These are phyloP conservation scores for Saccharomyces hybrid DNA, from an alignment of 1,139 yeast genomes.

Conservation along the genomic window DNA sequence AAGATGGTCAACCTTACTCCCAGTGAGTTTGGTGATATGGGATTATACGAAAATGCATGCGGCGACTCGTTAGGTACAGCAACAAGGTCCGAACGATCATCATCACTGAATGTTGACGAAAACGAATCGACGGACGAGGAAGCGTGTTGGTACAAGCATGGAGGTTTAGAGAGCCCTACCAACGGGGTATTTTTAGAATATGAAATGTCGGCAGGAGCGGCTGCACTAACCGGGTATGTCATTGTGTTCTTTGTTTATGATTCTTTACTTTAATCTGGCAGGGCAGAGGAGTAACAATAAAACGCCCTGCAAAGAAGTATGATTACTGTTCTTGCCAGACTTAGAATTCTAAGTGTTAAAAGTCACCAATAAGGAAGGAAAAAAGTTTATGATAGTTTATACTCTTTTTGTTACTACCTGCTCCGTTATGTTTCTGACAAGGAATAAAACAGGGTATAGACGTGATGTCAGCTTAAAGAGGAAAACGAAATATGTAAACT, in stretches of 20 bases:
- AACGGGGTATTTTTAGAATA: not conserved
- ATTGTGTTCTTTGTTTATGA: not conserved
- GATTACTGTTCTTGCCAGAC: not conserved
- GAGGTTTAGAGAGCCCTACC: not conserved
- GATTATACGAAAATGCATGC: constrained; percentile 79
- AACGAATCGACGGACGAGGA: constrained; percentile 1
- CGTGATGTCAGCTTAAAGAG: not conserved
- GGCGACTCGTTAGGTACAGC: constrained; percentile 72
- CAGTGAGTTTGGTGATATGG: constrained; percentile 68
- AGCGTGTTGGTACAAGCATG: not conserved
- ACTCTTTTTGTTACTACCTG: not conserved
- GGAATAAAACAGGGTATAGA: not conserved
- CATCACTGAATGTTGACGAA: constrained; percentile 11
- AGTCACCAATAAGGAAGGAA: not conserved
- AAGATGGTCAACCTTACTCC: constrained; percentile 68
- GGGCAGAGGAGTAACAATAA: not conserved
- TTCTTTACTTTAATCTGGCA: not conserved
- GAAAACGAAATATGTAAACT: not conserved
- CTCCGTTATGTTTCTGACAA: not conserved
- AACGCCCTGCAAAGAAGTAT: not conserved
- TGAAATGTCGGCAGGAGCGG: not conserved
- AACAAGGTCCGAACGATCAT: constrained; percentile 34
- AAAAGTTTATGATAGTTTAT: not conserved
- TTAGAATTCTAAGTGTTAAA: not conserved
- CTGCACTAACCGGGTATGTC: not conserved